Evolutionary conservation across 73 alveolate species (phyloP), one percentile per base, ranked within the genome.

Genomic region (Uronychia binucleata): DNA sequence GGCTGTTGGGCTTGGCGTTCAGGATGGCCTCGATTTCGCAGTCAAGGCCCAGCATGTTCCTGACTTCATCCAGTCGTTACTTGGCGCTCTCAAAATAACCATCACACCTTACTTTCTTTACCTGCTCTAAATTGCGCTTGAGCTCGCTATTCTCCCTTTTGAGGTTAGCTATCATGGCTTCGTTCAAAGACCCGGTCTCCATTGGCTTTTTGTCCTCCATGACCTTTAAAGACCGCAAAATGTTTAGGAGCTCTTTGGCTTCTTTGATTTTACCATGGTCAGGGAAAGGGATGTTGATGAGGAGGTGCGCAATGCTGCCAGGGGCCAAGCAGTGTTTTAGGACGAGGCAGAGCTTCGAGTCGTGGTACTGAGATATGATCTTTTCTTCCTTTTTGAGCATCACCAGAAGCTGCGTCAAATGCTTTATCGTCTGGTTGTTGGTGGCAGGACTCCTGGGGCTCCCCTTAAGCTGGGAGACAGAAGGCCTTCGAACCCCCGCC

Each of bases 1-100:
- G 1, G 59, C 57, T 26, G 29, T 32, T 32, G 27, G 81, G 81
- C 30, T 75, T 75, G 1, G 81, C 81, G 5, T 75, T 75, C 26
- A 75, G 58, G 5, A 75, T 28, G 29, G 27, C 27, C 1, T 75
- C 81, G n/a, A 75, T 75, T 30, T 75, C 81, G 5, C 57, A 26
- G 58, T 75, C 81, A 28, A 75, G 58, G 11, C 81, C 81, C 1
- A 75, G 58, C 27, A 75, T 25, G 5, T 75, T 8, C 30, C 30
- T 8, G 30, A 75, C 30, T 28, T 75, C 81, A 8, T 26, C 57
- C 30, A 75, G 32, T 75, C 30, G 25, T 13, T 75, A 5, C 30
- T 75, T 75, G 59, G 32, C 1, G 58, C 19, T 75, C 58, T 46
- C n/a, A 5, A 46, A 19, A 46, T 46, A 19, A 46, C 5, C 5